Base-by-base conservation (phyloP, 2,329 filamentous ascomycete genomes). In the Fusarium circinatum region DNA sequence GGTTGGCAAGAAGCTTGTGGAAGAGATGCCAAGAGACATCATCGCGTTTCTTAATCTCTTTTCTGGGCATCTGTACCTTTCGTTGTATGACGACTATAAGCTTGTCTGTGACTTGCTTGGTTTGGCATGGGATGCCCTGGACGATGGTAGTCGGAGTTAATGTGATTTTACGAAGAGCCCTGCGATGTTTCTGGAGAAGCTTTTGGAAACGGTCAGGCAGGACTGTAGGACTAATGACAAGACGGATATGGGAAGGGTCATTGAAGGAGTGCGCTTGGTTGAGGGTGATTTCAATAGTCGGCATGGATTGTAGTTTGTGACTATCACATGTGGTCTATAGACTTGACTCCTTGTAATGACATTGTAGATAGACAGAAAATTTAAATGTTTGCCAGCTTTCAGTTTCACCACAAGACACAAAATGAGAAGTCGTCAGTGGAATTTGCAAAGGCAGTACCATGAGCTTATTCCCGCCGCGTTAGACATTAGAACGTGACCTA, bases 61-160 rank as follows among this genome's bases (percentile, higher is more conserved):
- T 62, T 84, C 92, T 0, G 92, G 92, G 0, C 90, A 92, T 62
- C 83, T 94, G 0, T 94, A 94, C 73, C 82, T 94, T 15, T 79
- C 78, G 0, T 85, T 83, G 0, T 88, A 85, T 48, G 65, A 81
- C 0, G 87, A 93, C 60, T 94, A 94, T 69, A 70, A 78, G 0
- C 78, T 82, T 3, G 76, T 87, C 0, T 91, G 89, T 67, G 77
- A 82, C 2, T 86, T 85, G 45, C 80, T 93, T 0, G 87, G 89
- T 0, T 75, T 92, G 0, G 79, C 83, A 0, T 83, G 79, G 66
- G 55, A 61, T 0, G 44, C 62, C 4, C 70, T 68, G 0, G 71
- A 79, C 1, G 82, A 83, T 11, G 79, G 4, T 1, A 45, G 20
- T 1, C 75, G 73, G 0, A 62, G 63, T 70, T 3, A 75, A 73